Evolutionary conservation across 805 yeast genomes (phyloP), one percentile per base, ranked within the genome.

Genomic region (Lipomyces spencermartinsiae): DNA sequence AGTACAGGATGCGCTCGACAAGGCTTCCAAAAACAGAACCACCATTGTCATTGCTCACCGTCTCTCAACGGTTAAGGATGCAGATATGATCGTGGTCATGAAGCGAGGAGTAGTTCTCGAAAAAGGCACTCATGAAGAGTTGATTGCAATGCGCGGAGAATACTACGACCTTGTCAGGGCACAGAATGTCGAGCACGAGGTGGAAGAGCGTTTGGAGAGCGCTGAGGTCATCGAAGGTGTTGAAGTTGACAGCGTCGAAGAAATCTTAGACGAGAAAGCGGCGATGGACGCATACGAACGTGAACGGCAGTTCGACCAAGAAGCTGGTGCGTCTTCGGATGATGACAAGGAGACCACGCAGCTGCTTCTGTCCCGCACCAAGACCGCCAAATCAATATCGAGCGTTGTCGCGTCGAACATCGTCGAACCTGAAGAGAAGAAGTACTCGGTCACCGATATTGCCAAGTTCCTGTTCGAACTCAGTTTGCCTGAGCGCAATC

Each of bases 41-140:
- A 80, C 81, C 9, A 89, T 93, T 53, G 89, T 81, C 68, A 84
- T 85, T 71, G 87, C 87, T 16, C 87, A 84, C 72, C 74, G 87
- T 62, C 76, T 84, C 62, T 80, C 85, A 0, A 84, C 87, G 1
- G 84, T 84, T 57, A 79, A 78, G 68, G 84, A 83, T 67, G 84
- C 86, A 68, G 83, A 83, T 57, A 71, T 84, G 60, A 79, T 85
- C 2, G 78, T 84, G 58, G 87, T 84, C 10, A 76, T 84, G 65
- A 64, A 71, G 4, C 75, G 77, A 33, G 83, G 85, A 4, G 84
- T 81, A 64, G 84, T 83, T 66, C 83, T 76, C 10, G 82, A 80
- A 69, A 75, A 74, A 53, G 82, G 83, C 9, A 72, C 71, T 8
- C 81, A 79, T 64, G 73, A 73, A 16, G 77, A 76, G 49, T 71